Evolutionary conservation across 228 moss, liverwort and hornwort species (phyloP).

Genomic region (Sphagnum magellanicum): DNA sequence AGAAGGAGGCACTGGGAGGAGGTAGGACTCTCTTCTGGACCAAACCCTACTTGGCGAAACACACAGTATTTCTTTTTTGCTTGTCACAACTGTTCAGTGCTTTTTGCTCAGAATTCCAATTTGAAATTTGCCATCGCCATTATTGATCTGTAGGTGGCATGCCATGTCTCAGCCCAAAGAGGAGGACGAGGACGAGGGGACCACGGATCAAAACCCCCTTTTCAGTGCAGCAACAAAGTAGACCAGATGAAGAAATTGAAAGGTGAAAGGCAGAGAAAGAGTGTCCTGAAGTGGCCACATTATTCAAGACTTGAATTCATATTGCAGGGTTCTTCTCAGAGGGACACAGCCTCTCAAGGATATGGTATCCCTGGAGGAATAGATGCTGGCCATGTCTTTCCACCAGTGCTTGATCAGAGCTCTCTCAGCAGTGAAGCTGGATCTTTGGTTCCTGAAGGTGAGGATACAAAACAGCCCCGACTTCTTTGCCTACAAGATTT

Average conservation of each 20-base stretch:
- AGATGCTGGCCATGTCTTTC: background rate
- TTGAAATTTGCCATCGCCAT: too few relatives aligned
- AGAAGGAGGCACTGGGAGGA: constrained; percentile 1
- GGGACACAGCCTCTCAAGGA: background rate
- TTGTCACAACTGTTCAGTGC: too few relatives aligned
- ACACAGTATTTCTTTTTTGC: too few relatives aligned
- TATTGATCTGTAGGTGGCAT: background rate
- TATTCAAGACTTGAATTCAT: background rate
- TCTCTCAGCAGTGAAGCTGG: background rate
- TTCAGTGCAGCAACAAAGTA: background rate
- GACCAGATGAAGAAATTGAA: background rate
- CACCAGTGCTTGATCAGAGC: background rate
- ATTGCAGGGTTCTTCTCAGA: constrained; percentile 1
- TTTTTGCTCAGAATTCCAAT: too few relatives aligned
- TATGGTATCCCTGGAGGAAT: background rate
- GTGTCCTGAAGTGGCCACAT: background rate
- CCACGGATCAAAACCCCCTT: background rate
- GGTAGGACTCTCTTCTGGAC: background rate
- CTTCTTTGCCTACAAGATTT: too few relatives aligned
- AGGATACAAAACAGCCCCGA: background rate
- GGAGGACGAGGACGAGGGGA: background rate
- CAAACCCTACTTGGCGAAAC: too few relatives aligned
- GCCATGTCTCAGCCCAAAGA: background rate
- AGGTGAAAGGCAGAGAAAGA: background rate
- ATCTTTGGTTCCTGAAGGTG: constrained; percentile 1